Evolutionary conservation across 2,329 filamentous ascomycete species (phyloP), one percentile per base, ranked within the genome.

Genomic region (Scedosporium boydii): DNA sequence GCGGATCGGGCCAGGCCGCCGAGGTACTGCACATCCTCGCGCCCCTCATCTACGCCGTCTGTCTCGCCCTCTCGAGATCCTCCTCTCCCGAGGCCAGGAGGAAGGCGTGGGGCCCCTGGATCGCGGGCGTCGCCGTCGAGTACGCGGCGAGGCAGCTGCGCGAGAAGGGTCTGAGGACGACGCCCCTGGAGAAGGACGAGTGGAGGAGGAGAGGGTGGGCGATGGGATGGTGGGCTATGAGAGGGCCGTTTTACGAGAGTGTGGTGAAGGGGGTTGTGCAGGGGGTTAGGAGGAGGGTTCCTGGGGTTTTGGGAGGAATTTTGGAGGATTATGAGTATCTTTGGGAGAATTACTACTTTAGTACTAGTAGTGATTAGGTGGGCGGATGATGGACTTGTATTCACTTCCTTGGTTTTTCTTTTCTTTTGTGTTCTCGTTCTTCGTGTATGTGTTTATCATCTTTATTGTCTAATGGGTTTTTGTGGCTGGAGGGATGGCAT

Each of bases 271-370:
- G 85, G 4, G 75, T 93, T 14, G 87, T 93, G 6, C 79, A 80
- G 34, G 88, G 87, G 69, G 82, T 96, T 67, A 87, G 86, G 67
- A 88, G 87, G 70, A 87, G 89, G 60, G 80, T 96, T 74, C 84
- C 96, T 57, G 87, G 89, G 67, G 84, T 99, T 71, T 80, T 96
- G 26, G 89, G 87, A 7, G 91, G 90, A 63, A 88, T 99, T 56
- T 76, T 98, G 66, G 92, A 97, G 72, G 95, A 99, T 73, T 99
- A 99, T 72, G 91, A 96, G 75, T 98, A 96, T 73, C 80, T 99
- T 38, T 99, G 95, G 95, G 92, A 97, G 76, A 93, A 96, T 69
- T 98, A 97, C 75, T 96, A 98, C 76, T 99, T 98, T 75, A 85
- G 82, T 73, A 85, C 83, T 9, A 38, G 34, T 42, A 83, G 80